Evolutionary conservation across 202 grass and related monocot species (phyloP).

Genomic region (Saccharum hybrid): DNA sequence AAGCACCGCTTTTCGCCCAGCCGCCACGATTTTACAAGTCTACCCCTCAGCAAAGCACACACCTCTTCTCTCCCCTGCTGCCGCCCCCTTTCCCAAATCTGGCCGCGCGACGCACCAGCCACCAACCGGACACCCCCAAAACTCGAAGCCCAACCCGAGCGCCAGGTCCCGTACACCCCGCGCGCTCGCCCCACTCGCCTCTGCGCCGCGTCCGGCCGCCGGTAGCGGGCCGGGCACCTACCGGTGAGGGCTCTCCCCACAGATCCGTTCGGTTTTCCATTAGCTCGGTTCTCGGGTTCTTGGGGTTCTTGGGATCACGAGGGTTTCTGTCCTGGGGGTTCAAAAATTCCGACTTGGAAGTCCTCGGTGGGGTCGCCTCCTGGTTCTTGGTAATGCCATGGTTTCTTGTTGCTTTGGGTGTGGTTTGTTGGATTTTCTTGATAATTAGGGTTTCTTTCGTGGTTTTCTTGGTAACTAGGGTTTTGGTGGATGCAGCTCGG

Average conservation of each 20-base stretch:
- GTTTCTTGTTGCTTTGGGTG: neutral
- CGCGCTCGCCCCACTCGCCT: constrained; percentile 21
- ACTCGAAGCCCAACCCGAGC: constrained; percentile 20
- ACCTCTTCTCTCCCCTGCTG: neutral
- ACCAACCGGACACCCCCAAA: constrained; percentile 23
- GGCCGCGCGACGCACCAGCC: constrained; percentile 56
- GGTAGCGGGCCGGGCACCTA: constrained; percentile 32
- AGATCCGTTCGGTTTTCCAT: constrained; percentile 40
- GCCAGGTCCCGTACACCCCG: constrained; percentile 13
- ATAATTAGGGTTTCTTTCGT: constrained; percentile 46
- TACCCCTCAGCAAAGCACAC: constrained; percentile 14
- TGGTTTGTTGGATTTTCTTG: constrained; percentile 32
- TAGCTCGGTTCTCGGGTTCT: constrained; percentile 25
- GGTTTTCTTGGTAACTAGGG: constrained; percentile 37
- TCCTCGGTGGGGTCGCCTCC: neutral
- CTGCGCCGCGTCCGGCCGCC: constrained; percentile 34
- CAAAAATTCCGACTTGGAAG: constrained; percentile 22
- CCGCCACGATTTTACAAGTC: constrained; percentile 25
- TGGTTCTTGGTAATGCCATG: constrained; percentile 33
- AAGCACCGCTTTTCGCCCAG: constrained; percentile 47
- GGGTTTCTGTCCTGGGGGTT: constrained; percentile 15
- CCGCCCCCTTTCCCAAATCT: constrained; percentile 54
- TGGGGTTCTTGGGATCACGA: constrained; percentile 36
- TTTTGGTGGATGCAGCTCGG: constrained; percentile 18
- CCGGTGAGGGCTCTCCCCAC: constrained; percentile 38